Evolutionary conservation across 2,329 filamentous ascomycete genomes (phyloP).

Genomic region (Aspergillus novoparasiticus): DNA sequence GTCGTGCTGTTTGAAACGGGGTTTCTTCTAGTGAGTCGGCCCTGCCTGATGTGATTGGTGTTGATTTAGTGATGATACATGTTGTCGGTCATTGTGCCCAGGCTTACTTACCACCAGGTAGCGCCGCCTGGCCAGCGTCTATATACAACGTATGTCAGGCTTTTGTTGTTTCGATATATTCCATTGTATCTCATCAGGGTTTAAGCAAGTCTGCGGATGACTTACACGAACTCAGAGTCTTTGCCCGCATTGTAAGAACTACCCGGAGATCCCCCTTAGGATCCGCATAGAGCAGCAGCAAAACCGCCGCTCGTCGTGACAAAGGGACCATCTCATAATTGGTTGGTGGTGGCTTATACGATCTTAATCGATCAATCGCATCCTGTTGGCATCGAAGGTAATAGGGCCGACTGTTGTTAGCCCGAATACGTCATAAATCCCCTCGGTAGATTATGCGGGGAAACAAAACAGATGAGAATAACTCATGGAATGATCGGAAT

Average conservation of each 20-base stretch:
- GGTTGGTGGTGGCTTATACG: slow-evolving; percentile 60
- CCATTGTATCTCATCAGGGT: not conserved
- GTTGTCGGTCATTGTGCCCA: not conserved
- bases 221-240: slow-evolving; percentile 60
- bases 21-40: slow-evolving; percentile 58
- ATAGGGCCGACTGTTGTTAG: not conserved
- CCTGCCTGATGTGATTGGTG: slow-evolving; percentile 37
- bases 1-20: slow-evolving; percentile 76
- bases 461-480: not conserved
- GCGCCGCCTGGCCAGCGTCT: slow-evolving; percentile 80
- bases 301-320: slow-evolving; percentile 76
- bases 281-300: slow-evolving; percentile 87
- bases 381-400: slow-evolving; percentile 31
- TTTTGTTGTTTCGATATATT: not conserved
- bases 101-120: slow-evolving; percentile 72
- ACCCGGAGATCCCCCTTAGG: slow-evolving; percentile 73
- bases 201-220: not conserved
- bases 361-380: slow-evolving; percentile 59
- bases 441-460: not conserved
- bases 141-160: not conserved
- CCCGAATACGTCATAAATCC: not conserved
- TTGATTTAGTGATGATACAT: not conserved
- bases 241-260: slow-evolving; percentile 64
- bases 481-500: not conserved
- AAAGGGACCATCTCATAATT: slow-evolving; percentile 60